Evolutionary conservation across 164 flowering plant species (phyloP), one percentile per base, ranked within the genome.

Genomic region (Santalum album): DNA sequence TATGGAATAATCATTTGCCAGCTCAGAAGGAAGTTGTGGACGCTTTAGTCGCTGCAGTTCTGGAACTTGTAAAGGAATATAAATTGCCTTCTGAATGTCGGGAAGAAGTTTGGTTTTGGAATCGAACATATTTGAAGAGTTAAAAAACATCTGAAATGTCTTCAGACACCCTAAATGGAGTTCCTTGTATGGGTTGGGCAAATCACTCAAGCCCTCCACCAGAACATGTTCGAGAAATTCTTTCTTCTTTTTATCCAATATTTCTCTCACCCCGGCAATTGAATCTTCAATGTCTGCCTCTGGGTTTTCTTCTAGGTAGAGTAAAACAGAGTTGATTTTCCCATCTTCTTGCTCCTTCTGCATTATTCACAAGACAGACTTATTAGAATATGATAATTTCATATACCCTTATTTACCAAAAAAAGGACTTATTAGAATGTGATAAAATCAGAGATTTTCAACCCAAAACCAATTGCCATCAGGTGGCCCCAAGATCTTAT

Each of bases 261-360:
- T 62, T 7, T 54, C 39, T 55, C 32, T 20, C 20, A 75, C 57
- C 25, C 54, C 43, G 9, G 57, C 55, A 12, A 71, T 55, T 47
- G 79, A 57, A 22, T 73, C 75, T 52, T 73, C 60, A 7, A 71
- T 59, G 9, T 50, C 43, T 6, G 43, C 60, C 12, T 67, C 54
- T 24, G 71, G 73, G 26, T 71, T 78, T 53, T 67, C 71, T 43
- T 66, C 65, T 62, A 53, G 0, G 60, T 71, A 51, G 25, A 78
- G 55, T 2, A 61, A 25, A 10, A 73, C 75, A 6, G 43, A 49
- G 51, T 78, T 78, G 20, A 49, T 5, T 48, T 70, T 78, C 15
- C 83, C 80, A 16, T 69, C 64, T 16, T 53, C 54, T 27, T 34
- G n/a, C 55, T 78, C 83, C 60, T 69, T 78, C 83, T 75, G 80